These are phyloP conservation scores for Bidens hawaiensis DNA, from an alignment of 140 eudicot species.

Conservation along the genomic window DNA sequence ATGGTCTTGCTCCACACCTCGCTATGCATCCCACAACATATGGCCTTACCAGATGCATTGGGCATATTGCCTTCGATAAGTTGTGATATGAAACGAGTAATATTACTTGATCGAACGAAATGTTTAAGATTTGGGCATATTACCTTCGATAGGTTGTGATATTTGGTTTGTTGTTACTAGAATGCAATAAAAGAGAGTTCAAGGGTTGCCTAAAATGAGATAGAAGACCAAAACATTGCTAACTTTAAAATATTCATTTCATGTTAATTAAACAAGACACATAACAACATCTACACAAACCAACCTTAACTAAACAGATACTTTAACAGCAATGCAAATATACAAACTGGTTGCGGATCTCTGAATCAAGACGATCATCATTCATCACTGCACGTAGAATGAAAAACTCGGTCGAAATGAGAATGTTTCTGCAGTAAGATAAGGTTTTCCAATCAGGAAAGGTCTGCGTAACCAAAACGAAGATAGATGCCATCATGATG, in stretches of 20 bases:
- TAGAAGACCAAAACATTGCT: neutral
- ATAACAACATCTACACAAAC: neutral
- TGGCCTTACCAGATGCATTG: too few species aligned
- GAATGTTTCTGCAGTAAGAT: neutral
- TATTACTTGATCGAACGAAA: too few species aligned
- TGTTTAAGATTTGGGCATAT: too few species aligned
- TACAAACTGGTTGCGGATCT: neutral
- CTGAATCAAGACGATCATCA: neutral
- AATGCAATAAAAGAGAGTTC: too few species aligned
- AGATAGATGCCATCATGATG: slow-evolving; percentile 11
- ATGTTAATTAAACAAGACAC: neutral
- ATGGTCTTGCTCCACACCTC: too few species aligned
- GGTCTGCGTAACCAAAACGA: neutral
- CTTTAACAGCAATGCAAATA: neutral
- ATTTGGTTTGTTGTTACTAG: too few species aligned
- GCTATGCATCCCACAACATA: too few species aligned
- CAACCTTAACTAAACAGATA: neutral
- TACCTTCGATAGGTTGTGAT: too few species aligned
- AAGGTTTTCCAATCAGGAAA: neutral
- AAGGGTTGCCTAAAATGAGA: neutral
- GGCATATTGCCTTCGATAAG: too few species aligned
- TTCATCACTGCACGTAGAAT: neutral
- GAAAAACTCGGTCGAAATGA: neutral
- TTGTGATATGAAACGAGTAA: too few species aligned
- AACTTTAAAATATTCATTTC: neutral